Conservation (phyloP, 768 basidiomycete species). For the Termitomyces sp. region DNA sequence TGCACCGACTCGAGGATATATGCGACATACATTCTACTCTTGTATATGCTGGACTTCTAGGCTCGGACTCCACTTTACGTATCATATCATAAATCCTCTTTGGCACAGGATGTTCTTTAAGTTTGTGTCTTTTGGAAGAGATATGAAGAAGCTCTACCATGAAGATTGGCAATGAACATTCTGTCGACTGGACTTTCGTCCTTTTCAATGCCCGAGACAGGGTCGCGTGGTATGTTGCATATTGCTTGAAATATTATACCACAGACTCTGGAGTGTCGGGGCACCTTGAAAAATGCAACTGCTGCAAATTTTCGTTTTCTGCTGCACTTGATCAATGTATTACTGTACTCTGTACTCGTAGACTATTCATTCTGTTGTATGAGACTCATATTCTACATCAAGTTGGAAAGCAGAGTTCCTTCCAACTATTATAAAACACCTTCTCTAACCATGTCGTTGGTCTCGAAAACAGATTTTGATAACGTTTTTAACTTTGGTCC, state of each 20-base stretch:
- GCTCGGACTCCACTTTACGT: background rate
- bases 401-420: too few species aligned
- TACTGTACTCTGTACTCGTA: background rate
- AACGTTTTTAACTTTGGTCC: too few species aligned
- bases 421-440: too few species aligned
- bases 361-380: too few species aligned
- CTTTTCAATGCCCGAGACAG: background rate
- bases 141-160: background rate
- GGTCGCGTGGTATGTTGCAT: background rate
- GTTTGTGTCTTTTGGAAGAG: conserved; percentile 16
- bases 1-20: too few species aligned
- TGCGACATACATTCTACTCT: too few species aligned
- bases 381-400: background rate
- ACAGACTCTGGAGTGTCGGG: background rate
- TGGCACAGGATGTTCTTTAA: conserved; percentile 11
- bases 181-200: conserved; percentile 6
- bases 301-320: background rate
- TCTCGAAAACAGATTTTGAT: background rate
- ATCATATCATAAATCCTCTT: background rate
- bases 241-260: background rate
- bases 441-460: background rate
- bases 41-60: background rate
- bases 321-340: background rate
- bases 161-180: background rate
- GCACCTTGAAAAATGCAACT: background rate